These are phyloP conservation scores for Jimgerdemannia flammicorona DNA, from an alignment of 192 early-diverging fungal species.

Conservation along the genomic window DNA sequence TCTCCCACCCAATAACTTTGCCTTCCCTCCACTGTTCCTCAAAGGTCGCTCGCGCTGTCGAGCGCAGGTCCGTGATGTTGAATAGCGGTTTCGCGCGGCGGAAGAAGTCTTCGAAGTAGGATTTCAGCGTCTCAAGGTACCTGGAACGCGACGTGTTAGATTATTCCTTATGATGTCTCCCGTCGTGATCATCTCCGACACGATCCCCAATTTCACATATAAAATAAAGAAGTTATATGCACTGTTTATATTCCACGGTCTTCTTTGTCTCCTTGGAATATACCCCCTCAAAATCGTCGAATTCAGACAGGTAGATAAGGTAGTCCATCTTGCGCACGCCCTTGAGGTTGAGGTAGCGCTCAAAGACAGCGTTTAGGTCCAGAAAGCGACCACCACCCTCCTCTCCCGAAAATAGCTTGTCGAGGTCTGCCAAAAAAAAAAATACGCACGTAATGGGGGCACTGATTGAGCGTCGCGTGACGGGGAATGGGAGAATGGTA, in stretches of 20 bases:
- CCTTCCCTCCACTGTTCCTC: conserved; percentile 58
- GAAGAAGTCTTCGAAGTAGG: conserved; percentile 77
- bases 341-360: conserved; percentile 82
- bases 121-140: conserved; percentile 57
- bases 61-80: conserved; percentile 53
- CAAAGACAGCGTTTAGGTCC: conserved; percentile 79
- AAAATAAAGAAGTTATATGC: conserved; percentile 6
- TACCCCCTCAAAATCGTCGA: conserved; percentile 52
- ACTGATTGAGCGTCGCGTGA: not conserved
- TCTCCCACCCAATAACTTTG: conserved; percentile 62
- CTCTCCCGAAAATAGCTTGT: conserved; percentile 92
- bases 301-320: conserved; percentile 61
- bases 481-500: no score
- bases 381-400: conserved; percentile 80
- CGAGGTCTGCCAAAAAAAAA: conserved; percentile 48
- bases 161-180: conserved; percentile 1
- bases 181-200: no score
- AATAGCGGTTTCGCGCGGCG: conserved; percentile 71
- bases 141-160: conserved; percentile 23
- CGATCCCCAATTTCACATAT: not conserved
- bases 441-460: no score
- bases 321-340: conserved; percentile 57
- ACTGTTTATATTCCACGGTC: conserved; percentile 55
- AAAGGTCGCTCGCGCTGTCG: conserved; percentile 49
- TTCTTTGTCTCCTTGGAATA: conserved; percentile 57